Percentiles rank a stretch among this genome's conserved stretches.
Conservation (phyloP, 2,329 filamentous ascomycete species). For the Aspergillus sp. region DNA sequence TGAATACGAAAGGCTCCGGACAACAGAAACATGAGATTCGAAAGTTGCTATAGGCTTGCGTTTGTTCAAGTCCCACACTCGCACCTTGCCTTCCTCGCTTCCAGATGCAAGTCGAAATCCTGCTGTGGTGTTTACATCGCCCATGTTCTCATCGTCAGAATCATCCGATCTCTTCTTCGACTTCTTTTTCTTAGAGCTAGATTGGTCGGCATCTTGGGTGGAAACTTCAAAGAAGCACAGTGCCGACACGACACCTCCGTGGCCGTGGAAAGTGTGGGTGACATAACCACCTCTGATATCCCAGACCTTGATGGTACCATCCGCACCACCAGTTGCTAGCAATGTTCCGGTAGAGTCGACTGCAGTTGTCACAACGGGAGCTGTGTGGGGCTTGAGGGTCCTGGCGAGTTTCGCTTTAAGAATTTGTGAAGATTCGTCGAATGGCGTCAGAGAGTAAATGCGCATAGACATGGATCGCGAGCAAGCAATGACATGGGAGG, state of each 20-base stretch:
- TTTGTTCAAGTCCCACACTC: slow-evolving; percentile 88
- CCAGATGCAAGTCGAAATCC: slow-evolving; percentile 82
- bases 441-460: slow-evolving; percentile 69
- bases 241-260: slow-evolving; percentile 85
- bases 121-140: slow-evolving; percentile 41
- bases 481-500: slow-evolving; percentile 82
- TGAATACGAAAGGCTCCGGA: slow-evolving; percentile 82
- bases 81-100: slow-evolving; percentile 87
- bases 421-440: slow-evolving; percentile 49
- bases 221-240: slow-evolving; percentile 84
- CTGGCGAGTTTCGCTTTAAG: slow-evolving; percentile 66
- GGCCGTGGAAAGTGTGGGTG: slow-evolving; percentile 92
- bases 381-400: slow-evolving; percentile 82
- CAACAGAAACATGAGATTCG: slow-evolving; percentile 91
- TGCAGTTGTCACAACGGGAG: slow-evolving; percentile 80
- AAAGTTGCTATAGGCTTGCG: slow-evolving; percentile 70
- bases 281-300: slow-evolving; percentile 85
- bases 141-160: slow-evolving; percentile 37
- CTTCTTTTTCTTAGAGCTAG: slow-evolving; percentile 41
- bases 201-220: slow-evolving; percentile 35
- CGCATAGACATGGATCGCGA: slow-evolving; percentile 95
- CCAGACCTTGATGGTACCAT: slow-evolving; percentile 95
- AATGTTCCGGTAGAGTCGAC: slow-evolving; percentile 85
- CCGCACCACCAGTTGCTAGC: slow-evolving; percentile 85
- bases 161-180: slow-evolving; percentile 28